Percentiles rank a stretch among this genome's conserved stretches.
phyloP scores from a whole-genome alignment of 305 asterid genomes.

The Plantago lanceolata region DNA sequence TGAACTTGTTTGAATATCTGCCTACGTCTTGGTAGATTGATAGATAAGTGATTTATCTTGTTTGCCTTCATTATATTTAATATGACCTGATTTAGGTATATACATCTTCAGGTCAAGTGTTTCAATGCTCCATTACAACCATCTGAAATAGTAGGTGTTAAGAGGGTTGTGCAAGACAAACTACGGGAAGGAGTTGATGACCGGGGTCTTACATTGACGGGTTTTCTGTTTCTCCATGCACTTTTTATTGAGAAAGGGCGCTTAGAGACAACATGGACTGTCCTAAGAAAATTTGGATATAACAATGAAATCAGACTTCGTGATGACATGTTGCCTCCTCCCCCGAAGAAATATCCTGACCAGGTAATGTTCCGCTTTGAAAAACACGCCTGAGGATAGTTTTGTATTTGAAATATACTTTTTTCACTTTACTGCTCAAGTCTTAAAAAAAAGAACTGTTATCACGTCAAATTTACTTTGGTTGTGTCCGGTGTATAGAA shows the following conservation, averaged over 20 bases:
- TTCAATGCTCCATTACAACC: constrained; percentile 97
- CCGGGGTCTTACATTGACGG: constrained; percentile 90
- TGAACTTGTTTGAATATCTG: constrained; percentile 23
- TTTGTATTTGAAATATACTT: constrained; percentile 17
- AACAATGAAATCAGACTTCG: constrained; percentile 85
- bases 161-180: constrained; percentile 95
- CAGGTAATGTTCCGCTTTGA: constrained; percentile 48
- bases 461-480: neutral
- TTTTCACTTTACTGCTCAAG: neutral
- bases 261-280: constrained; percentile 98
- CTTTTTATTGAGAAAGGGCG: constrained; percentile 98
- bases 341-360: constrained; percentile 75
- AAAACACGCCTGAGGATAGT: constrained; percentile 9
- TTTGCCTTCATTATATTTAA: neutral
- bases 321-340: constrained; percentile 83
- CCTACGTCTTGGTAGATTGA: constrained; percentile 12
- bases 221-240: constrained; percentile 96
- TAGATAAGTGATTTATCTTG: neutral
- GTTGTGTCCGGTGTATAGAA: neutral
- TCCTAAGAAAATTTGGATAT: constrained; percentile 92
- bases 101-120: constrained; percentile 74
- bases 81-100: neutral
- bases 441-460: too few species aligned
- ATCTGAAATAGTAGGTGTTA: constrained; percentile 90
- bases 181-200: constrained; percentile 86